A percentile compares a stretch with the other conserved stretches of the same genome.
Conservation (phyloP, 345 rosid genomes). For the Lenwebbia sp. region DNA sequence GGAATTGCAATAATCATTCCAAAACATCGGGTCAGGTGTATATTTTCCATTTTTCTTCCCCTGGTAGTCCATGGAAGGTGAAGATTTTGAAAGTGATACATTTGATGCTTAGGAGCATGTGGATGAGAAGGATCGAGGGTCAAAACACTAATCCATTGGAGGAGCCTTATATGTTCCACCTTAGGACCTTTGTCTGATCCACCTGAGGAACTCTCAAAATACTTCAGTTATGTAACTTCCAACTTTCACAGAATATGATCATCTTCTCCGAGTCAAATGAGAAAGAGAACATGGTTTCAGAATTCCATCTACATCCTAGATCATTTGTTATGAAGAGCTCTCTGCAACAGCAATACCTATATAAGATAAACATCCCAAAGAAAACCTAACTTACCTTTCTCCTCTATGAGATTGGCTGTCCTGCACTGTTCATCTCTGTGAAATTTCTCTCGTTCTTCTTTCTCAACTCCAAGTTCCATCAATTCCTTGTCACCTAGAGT, state of each 20-base stretch:
- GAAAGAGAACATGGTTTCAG: background rate
- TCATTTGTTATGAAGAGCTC: background rate
- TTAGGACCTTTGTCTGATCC: background rate
- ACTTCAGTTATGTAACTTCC: background rate
- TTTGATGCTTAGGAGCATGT: background rate
- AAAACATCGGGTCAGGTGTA: background rate
- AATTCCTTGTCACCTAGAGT: conserved; percentile 55
- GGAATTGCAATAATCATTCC: background rate
- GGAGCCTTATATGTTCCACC: background rate
- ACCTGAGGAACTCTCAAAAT: background rate
- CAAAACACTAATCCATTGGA: background rate
- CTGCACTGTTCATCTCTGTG: conserved; percentile 34
- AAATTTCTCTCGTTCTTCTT: conserved; percentile 39
- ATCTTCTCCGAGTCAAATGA: background rate
- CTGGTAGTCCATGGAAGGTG: background rate
- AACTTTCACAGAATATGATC: background rate
- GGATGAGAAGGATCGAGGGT: background rate
- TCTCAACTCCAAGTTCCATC: conserved; percentile 47
- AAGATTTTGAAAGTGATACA: background rate
- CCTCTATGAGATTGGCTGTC: conserved; percentile 37
- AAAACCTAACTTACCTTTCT: conserved; percentile 38
- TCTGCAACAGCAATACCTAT: background rate
- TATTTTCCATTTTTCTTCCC: background rate
- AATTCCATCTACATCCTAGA: background rate
- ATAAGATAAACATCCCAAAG: background rate